Base-by-base conservation (phyloP, 2,329 filamentous ascomycete genomes). In the Penicillium sumatraense region DNA sequence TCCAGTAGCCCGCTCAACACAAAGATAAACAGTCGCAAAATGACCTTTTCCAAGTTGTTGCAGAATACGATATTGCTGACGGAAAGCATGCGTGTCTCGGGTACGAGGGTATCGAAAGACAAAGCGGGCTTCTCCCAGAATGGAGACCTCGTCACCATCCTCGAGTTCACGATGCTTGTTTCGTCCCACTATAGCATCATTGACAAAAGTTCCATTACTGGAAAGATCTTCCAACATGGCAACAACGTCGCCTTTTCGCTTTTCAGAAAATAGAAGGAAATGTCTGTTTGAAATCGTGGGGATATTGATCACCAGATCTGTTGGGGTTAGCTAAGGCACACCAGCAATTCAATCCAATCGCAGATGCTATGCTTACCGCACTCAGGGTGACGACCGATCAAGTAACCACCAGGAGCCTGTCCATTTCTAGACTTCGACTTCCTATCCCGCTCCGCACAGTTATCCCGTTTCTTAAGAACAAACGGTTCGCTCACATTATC, bases 121-220 rank as follows among this genome's bases (percentile, higher is more conserved):
- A 74, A 96, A 99, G 20, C 91, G 86, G 8, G 90, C 91, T 69
- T 91, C 88, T 66, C 91, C 87, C 46, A 96, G 82, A 27, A 99
- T 87, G 6, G 90, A 89, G 48, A 99, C 89, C 73, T 98, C 93
- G 64, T 99, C 95, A 33, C 90, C 87, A 65, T 98, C 91, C 65
- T 92, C 83, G 24, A 99, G 81, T 72, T 96, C 91, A 55, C 93
- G 86, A 51, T 91, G 85, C 73, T 96, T 91, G 74, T 99, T 99
- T 49, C 93, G 88, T 21, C 95, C 95, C 21, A 99, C 86, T 26
- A 96, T 83, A 14, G 88, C 89, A 66, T 97, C 92, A 68, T 98
- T 98, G 65, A 99, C 89, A 70, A 93, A 99, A 0, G 96, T 99
- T 48, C 95, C 95, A 71, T 99, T 99, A 70, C 88, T 95, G 6